These are phyloP conservation scores for Diversispora epigaea DNA, from an alignment of 192 early-diverging fungal species.

Conservation along the genomic window DNA sequence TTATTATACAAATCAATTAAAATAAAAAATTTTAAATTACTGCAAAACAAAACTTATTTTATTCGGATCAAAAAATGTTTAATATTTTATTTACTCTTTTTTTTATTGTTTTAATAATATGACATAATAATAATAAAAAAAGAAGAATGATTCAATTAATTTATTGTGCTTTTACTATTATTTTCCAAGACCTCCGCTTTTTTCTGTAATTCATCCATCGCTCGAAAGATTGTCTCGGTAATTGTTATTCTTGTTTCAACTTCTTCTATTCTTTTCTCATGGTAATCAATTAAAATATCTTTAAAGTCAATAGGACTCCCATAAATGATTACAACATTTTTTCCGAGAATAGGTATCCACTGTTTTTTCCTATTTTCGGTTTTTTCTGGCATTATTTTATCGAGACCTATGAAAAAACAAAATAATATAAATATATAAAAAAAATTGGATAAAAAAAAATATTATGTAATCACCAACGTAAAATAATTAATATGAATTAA, in stretches of 20 bases:
- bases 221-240: conserved; percentile 51
- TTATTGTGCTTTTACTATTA: not conserved
- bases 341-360: conserved; percentile 51
- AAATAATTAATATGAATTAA: not conserved
- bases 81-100: too few species aligned
- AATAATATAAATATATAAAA: too few species aligned
- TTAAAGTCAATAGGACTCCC: conserved; percentile 76
- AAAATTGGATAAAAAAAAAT: conserved; percentile 45
- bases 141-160: too few species aligned
- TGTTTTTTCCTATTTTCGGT: conserved; percentile 48
- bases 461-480: conserved; percentile 5
- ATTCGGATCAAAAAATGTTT: too few species aligned
- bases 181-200: conserved; percentile 9
- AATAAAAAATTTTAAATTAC: too few species aligned
- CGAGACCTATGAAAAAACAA: conserved; percentile 56
- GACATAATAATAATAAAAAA: too few species aligned
- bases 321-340: conserved; percentile 61
- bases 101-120: too few species aligned
- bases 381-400: conserved; percentile 52
- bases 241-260: conserved; percentile 53
- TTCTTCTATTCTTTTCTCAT: conserved; percentile 50
- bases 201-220: conserved; percentile 46
- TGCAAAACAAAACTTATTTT: too few species aligned
- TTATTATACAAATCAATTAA: too few species aligned
- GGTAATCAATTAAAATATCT: conserved; percentile 56